Base-by-base conservation (phyloP, 2,329 filamentous ascomycete species). In the Cercospora sp. region DNA sequence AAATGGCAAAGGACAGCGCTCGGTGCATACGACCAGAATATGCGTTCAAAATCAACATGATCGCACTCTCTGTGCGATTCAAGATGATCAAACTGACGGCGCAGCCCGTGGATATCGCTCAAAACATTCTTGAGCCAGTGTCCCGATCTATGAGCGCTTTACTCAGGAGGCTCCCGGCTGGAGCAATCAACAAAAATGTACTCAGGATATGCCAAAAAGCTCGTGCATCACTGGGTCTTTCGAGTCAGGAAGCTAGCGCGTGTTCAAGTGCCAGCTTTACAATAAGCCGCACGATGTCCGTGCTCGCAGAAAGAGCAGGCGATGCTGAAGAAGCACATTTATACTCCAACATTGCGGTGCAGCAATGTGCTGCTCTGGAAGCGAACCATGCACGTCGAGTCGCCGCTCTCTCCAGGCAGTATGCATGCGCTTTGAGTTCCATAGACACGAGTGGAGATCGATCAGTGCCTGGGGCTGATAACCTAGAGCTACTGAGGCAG, bases 121-220 rank as follows among this genome's bases (percentile, higher is more conserved):
- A 87, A 66, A 90, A 93, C 13, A 78, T 93, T 6, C 74, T 90
- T n/a, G 82, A 86, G 1, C 90, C 90, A 0, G 85, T 92, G 60
- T 83, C 85, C 0, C 87, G 86, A 62, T 93, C 88, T 70, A 73
- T 91, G 18, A 81, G 83, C 9, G 85, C 90, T 0, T 91, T 89
- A 71, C 79, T 73, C 10, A 69, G 75, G 12, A 65, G 74, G 57
- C 42, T 63, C 23, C 51, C 51, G 13, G 18, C 55, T n/a, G 16
- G 31, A 10, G 30, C n/a, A 1, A 55, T 65, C 18, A 51, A 33
- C 20, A 20, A 30, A 30, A 45, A 45, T 23, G 16, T 70, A 2
- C 53, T 70, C n/a, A 63, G 65, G 20, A 33, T 55, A 3, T 69
- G 66, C 57, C 57, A 63, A 23, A 42, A 26, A 10, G 63, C 63